Evolutionary conservation across 2,329 filamentous ascomycete species (phyloP), one percentile per base, ranked within the genome.

Genomic region (Penicillium sp.): DNA sequence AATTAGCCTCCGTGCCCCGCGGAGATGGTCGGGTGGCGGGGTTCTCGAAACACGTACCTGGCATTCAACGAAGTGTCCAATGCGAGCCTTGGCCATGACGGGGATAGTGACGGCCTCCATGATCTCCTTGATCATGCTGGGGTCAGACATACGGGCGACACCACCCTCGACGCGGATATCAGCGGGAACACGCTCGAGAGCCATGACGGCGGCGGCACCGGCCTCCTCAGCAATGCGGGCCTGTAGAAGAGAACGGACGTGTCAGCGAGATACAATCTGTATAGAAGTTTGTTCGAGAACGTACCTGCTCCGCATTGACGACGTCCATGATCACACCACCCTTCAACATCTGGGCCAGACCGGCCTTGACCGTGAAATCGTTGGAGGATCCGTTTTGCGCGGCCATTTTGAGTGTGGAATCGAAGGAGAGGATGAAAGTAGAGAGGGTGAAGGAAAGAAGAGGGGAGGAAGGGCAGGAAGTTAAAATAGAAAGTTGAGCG

Each of bases 271-370:
- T 13, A 1, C n/a, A 24, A 41, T 22, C 38, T 27, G n/a, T 38
- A 7, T 28, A 18, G 18, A 27, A 20, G 22, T 16, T 27, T 39
- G n/a, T 18, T 18, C 27, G 13, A 11, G 22, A 35, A 42, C 64
- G 50, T 71, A 85, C 85, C 78, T 89, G 92, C 69, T 90, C 88
- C 24, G 91, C 89, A 72, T 92, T 90, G 58, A 95, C 90, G 52
- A 97, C 94, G 75, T 99, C 94, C 94, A 99, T 99, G 76, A 99
- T 99, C 61, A 99, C 94, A 67, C 94, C 94, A 71, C 94, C 94
- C 81, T 97, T 96, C 76, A 97, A 80, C 94, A 99, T 99, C 75
- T 95, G 89, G 22, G 94, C 94, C 60, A 99, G 81, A 53, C 92
- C 94, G 48, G 90, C 88, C 83, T 99, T 99, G 81, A 96, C 87